Base-by-base conservation (phyloP, 345 rosid genomes). In the Camelina laxa region DNA sequence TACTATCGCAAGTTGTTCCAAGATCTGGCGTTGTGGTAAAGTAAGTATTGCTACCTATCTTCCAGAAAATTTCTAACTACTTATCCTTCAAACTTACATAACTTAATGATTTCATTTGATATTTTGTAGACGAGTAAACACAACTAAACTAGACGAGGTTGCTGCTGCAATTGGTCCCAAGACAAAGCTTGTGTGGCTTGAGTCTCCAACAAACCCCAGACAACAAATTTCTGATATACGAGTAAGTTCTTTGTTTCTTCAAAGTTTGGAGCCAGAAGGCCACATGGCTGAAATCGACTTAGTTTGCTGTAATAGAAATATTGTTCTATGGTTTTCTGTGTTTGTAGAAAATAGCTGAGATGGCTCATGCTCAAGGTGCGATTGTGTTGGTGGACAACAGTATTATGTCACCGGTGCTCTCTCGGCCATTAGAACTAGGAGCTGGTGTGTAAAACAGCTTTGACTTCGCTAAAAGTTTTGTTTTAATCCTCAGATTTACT, bases 111-210 rank as follows among this genome's bases (percentile, higher is more conserved):
- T 44, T 30, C 4, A 11, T 77, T 69, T 71, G 65, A 57, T 70
- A 41, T 70, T 73, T 69, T 80, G 70, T 63, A 95, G 99, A 73
- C 96, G 96, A 75, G 91, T 90, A 50, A 89, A 95, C 81, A 87
- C 94, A 39, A 81, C 85, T 75, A 79, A 83, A 69, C 76, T 89
- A 61, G 85, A 75, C 15, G 94, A 90, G 82, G 92, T 92, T 76
- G 88, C 88, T 67, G 87, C 96, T 79, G 89, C 88, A 38, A 81
- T 91, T 83, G 84, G 92, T 60, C 89, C 97, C 30, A 55, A 3
- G 49, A 91, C 98, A 75, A 93, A 91, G 83, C 96, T 93, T 72
- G 92, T 93, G 60, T 91, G 96, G 97, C 73, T 93, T 65, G 97
- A 91, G 82, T 91, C 96, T 83, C 98, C 97, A 24, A 91, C 98